Base-by-base conservation (phyloP, 495 filamentous ascomycete species). In the Podospora sp. region DNA sequence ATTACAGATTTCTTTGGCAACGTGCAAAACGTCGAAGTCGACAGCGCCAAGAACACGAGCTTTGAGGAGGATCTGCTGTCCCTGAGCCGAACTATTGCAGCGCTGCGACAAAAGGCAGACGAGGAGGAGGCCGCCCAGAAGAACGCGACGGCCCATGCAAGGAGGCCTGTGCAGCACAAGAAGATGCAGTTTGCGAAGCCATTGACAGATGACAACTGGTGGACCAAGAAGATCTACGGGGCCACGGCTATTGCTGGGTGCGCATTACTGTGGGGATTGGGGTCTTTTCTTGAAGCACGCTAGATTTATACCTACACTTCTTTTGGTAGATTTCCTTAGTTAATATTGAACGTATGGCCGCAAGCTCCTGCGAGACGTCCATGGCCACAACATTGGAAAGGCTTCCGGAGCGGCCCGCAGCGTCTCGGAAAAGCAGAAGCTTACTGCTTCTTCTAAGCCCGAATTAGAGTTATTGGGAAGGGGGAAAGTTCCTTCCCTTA, bases 1-100 rank as follows among this genome's bases (percentile, higher is more conserved):
- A 85, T 99, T 56, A 96, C 96, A 69, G 95, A 99, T 77, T 99
- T 99, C 80, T 99, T 99, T 73, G 95, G 95, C 1, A 99, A 98
- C 77, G 93, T 97, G 6, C 95, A 98, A 76, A 95, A 93, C 68
- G 93, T 99, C 16, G 94, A 98, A 79, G 87, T 97, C 3, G 93
- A 96, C 68, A 81, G 78, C 5, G 74, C 77, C 35, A 81, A 76
- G 58, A 84, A 85, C 68, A 71, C 71, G 25, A 89, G 86, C 18
- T 83, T 92, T 75, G 87, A 89, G 69, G 89, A 95, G 73, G 93
- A 97, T 69, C 76, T 96, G 68, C 79, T 89, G 61, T 83, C 80
- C 18, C 74, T 91, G 52, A 84, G 86, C 60, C 80, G 79, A 72
- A 84, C 90, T 63, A 89, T 90, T 67, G 84, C 86, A 12, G 84